Evolutionary conservation across 176 grass and related monocot genomes (phyloP), one percentile per base, ranked within the genome.

Genomic region (Leersia perrieri): DNA sequence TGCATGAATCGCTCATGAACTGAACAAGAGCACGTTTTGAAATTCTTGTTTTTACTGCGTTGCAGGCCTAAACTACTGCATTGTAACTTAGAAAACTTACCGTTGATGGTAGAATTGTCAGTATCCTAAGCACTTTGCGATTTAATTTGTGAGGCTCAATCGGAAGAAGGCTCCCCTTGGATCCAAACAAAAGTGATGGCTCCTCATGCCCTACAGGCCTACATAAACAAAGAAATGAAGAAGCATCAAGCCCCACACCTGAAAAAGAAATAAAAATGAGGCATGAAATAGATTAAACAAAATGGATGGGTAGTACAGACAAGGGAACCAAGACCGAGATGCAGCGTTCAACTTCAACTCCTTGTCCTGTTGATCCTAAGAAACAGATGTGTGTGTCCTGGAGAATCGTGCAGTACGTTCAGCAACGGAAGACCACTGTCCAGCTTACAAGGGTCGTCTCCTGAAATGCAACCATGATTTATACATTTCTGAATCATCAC

Each of bases 371-470:
- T 35, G 47, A 33, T 88, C 68, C 68, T 55, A 67, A 55, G 40
- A 51, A 87, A 68, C 69, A 62, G 76, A 87, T 28, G 16, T n/a
- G 2, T n/a, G 2, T 14, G 31, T 25, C 9, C 81, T 71, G 74
- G 76, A 72, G 75, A 88, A 63, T 76, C 72, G 79, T 79, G 87
- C 77, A 82, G 53, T 57, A 84, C 72, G 79, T 79, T 85, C 77
- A 82, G 53, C 63, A 84, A 42, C 70, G 77, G 84, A 62, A 85
- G 78, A 77, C 88, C 77, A 63, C 34, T 66, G 79, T 64, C 90
- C 95, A 79, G 77, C 67, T 91, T 66, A 83, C 81, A 85, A 18
- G 92, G 92, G 60, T 45, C 69, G 75, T 76, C 39, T 63, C 53
- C 63, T 40, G 1, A 22, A 61, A 85, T 35, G 27, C 71, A 61